Evolutionary conservation across 768 basidiomycete genomes (phyloP).

Genomic region (Saitozyma podzolica): DNA sequence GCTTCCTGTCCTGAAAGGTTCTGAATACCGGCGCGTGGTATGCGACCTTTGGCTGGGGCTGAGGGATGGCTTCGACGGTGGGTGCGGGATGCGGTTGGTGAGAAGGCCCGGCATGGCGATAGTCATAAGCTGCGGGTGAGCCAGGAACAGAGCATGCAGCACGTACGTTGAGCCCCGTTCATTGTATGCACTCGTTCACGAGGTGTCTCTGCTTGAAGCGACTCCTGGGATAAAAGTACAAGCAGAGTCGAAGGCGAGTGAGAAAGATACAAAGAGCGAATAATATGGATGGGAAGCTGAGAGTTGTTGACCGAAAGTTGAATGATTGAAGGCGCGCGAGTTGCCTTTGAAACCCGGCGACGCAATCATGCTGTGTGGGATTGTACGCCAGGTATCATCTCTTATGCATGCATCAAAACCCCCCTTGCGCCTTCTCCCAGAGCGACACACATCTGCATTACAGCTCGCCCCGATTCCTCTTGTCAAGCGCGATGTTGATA

Average conservation of each 20-base stretch:
- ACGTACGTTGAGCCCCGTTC: no score
- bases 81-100: neutral
- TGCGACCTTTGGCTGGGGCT: conserved; percentile 31
- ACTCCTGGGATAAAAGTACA: neutral
- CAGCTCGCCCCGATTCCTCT: neutral
- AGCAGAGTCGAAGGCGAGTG: neutral
- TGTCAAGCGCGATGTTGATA: neutral
- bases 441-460: neutral
- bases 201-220: neutral
- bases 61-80: conserved; percentile 25
- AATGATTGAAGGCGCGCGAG: neutral
- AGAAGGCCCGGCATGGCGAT: neutral
- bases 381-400: no score
- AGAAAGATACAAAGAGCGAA: neutral
- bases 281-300: neutral
- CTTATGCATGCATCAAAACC: no score
- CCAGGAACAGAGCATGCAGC: neutral
- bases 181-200: neutral
- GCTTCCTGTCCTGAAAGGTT: conserved; percentile 45
- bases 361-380: no score
- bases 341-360: no score
- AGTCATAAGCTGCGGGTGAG: neutral
- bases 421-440: no score
- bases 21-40: conserved; percentile 45
- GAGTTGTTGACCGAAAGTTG: neutral